Evolutionary conservation across 2,329 filamentous ascomycete species (phyloP).

Genomic region (Nannizziopsis barbatae): DNA sequence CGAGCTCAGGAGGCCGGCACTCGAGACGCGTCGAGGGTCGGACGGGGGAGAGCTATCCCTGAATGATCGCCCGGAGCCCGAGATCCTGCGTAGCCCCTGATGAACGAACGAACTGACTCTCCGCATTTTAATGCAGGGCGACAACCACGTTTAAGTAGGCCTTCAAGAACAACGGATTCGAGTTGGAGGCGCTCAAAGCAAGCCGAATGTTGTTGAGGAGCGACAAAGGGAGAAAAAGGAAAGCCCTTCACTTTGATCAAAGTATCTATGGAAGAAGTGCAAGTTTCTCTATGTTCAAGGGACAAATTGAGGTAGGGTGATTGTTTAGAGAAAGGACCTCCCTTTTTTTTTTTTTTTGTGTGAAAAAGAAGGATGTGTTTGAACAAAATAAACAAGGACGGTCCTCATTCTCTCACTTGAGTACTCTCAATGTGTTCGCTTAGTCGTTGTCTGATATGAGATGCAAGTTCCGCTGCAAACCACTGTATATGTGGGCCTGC

Average conservation of each 20-base stretch:
- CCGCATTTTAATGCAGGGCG: not conserved
- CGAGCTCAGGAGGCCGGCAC: conserved; percentile 1
- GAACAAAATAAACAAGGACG: not conserved
- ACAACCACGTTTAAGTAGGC: not conserved
- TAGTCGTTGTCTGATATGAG: not conserved
- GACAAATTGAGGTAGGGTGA: not conserved
- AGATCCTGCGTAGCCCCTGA: conserved; percentile 9
- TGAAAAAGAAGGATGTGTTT: not conserved
- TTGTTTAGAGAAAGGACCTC: not conserved
- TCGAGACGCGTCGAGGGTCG: conserved; percentile 11
- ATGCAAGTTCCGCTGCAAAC: too few relatives aligned
- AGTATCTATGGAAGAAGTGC: not conserved
- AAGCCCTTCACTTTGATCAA: not conserved
- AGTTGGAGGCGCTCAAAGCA: not conserved
- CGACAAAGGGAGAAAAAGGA: not conserved
- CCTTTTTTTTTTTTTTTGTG: not conserved
- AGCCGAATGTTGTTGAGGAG: not conserved
- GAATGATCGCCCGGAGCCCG: not conserved
- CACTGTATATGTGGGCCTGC: too few relatives aligned
- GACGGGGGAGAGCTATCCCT: not conserved
- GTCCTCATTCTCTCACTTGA: conserved; percentile 3
- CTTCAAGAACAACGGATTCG: not conserved
- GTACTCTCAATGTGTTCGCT: not conserved
- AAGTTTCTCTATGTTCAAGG: not conserved
- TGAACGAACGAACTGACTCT: conserved; percentile 5